These are phyloP conservation scores for Globisporangium megalacanthum DNA, from an alignment of 352 stramenopile species.

Conservation along the genomic window DNA sequence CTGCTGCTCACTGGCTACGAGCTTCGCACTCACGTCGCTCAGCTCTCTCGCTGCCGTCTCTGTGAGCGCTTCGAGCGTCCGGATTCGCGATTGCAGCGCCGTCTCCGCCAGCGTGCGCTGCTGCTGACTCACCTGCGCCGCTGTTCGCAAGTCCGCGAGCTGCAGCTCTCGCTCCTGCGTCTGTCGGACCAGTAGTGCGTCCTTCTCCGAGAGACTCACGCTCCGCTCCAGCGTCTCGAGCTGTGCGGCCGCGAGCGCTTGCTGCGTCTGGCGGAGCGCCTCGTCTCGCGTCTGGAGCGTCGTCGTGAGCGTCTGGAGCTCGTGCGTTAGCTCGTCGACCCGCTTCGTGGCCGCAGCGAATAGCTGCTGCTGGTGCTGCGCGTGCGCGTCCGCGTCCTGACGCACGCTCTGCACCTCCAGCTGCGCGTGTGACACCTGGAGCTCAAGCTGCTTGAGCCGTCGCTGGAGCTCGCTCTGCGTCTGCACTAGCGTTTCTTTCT, in stretches of 20 bases:
- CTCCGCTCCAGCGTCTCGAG: conserved; percentile 39
- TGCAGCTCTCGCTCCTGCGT: conserved; percentile 31
- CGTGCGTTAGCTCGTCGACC: conserved; percentile 36
- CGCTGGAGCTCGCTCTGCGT: conserved; percentile 30
- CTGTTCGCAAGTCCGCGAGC: conserved; percentile 24
- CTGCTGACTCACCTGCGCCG: conserved; percentile 17
- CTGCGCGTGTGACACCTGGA: conserved; percentile 38
- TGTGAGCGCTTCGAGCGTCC: conserved; percentile 16
- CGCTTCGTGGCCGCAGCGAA: conserved; percentile 29
- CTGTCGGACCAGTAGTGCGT: conserved; percentile 30
- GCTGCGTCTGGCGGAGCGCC: conserved; percentile 33
- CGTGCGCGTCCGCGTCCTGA: conserved; percentile 37
- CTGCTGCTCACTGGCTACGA: conserved; percentile 15
- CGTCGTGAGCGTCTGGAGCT: conserved; percentile 31
- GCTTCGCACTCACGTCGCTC: conserved; percentile 10
- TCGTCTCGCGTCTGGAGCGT: conserved; percentile 33
- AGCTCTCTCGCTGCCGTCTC: conserved; percentile 14
- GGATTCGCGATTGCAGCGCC: conserved; percentile 12
- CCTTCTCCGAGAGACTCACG: conserved; percentile 28
- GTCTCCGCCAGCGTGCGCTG: conserved; percentile 20
- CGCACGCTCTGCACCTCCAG: conserved; percentile 47
- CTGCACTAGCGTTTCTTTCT: conserved; percentile 45
- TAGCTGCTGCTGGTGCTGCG: conserved; percentile 38
- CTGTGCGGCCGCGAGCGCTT: conserved; percentile 36
- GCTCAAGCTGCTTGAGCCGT: conserved; percentile 30